phyloP scores from a whole-genome alignment of 2,329 filamentous ascomycete genomes.

The Aspergillus sclerotialis region DNA sequence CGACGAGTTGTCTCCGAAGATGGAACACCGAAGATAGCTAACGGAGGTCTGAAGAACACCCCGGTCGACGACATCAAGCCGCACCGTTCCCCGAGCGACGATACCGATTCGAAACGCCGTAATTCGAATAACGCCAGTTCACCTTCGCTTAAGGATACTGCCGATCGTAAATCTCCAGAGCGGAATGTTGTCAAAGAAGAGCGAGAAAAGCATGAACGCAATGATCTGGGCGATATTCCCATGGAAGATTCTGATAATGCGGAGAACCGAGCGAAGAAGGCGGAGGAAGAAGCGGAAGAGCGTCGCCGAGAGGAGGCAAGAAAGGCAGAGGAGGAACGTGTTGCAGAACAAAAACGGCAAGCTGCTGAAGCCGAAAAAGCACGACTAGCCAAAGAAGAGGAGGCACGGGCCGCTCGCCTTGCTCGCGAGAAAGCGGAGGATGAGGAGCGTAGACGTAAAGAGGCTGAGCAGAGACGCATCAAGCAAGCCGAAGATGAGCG shows the following conservation, averaged over 20 bases:
- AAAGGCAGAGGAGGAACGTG: constrained; percentile 25
- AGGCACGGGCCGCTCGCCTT: constrained; percentile 26
- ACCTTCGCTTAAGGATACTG: constrained; percentile 7
- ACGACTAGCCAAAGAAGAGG: constrained; percentile 27
- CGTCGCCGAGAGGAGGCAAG: constrained; percentile 17
- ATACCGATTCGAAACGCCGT: constrained; percentile 9
- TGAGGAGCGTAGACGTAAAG: constrained; percentile 35
- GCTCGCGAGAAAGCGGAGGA: constrained; percentile 38
- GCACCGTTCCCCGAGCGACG: constrained; percentile 10
- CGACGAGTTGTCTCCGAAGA: constrained; percentile 36
- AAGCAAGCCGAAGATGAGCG: constrained; percentile 42
- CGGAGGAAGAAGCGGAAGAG: constrained; percentile 19
- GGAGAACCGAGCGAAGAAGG: constrained; percentile 9
- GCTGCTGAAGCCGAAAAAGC: constrained; percentile 24
- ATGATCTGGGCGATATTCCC: constrained; percentile 22
- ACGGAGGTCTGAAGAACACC: constrained; percentile 24
- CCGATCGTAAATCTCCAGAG: constrained; percentile 12
- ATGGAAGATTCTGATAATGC: constrained; percentile 19
- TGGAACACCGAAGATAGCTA: constrained; percentile 21
- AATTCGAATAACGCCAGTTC: constrained; percentile 6
- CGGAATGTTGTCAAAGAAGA: constrained; percentile 25
- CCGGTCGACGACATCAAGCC: constrained; percentile 13
- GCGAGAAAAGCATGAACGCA: constrained; percentile 18
- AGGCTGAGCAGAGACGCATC: constrained; percentile 35
- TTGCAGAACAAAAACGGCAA: constrained; percentile 22